Conservation (phyloP, 441 rosid genomes). For the Kokia cookei region DNA sequence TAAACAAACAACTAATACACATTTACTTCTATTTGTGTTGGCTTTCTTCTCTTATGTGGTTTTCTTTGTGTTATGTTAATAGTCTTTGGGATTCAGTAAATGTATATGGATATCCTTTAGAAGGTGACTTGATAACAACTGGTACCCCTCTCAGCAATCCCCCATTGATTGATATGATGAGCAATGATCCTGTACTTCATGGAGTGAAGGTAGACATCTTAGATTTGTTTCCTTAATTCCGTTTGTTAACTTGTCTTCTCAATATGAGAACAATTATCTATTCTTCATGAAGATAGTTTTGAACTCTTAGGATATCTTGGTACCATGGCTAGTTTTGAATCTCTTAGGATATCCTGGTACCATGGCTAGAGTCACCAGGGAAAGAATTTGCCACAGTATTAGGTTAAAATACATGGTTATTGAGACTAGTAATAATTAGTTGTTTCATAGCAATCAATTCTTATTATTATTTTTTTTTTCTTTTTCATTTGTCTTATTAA, state of each 20-base stretch:
- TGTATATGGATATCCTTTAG: constrained; percentile 65
- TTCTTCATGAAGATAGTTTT: not conserved
- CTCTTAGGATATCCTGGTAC: not conserved
- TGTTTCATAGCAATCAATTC: not conserved
- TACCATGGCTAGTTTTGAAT: not conserved
- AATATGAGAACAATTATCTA: not conserved
- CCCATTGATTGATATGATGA: constrained; percentile 85
- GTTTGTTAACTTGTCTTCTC: not conserved
- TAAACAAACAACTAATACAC: not conserved
- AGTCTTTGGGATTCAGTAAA: constrained; percentile 89
- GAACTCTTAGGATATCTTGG: not conserved
- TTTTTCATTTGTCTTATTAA: not conserved
- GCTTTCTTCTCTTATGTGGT: constrained; percentile 7
- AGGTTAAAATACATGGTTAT: not conserved
- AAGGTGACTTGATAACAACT: constrained; percentile 68
- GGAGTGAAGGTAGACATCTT: constrained; percentile 67
- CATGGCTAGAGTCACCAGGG: not conserved
- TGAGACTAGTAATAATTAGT: not conserved
- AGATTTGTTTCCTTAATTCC: not conserved
- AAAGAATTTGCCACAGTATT: not conserved
- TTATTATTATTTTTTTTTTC: not conserved
- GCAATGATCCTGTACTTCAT: constrained; percentile 85
- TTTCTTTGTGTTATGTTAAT: constrained; percentile 18
- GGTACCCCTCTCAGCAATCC: constrained; percentile 84
- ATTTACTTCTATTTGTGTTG: not conserved